Percentiles rank a stretch among this genome's conserved stretches.
These are phyloP conservation scores for Penicillium crustosum DNA, from an alignment of 2,329 filamentous ascomycete species.

Conservation along the genomic window DNA sequence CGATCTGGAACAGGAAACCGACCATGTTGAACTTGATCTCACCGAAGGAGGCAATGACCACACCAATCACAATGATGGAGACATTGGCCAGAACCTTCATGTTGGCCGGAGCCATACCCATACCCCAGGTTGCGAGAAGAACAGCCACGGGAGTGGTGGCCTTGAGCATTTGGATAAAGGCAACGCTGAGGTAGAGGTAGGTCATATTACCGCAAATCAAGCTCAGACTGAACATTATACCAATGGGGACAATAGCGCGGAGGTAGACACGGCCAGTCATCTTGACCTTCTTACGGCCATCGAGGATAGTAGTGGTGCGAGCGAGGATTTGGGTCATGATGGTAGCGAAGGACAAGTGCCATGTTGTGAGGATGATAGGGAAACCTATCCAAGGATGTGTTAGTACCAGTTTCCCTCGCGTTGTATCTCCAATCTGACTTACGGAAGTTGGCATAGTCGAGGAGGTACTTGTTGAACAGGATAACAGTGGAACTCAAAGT, in stretches of 20 bases:
- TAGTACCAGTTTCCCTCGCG: neutral
- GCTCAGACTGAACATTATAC: conserved; percentile 91
- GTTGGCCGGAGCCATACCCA: conserved; percentile 81
- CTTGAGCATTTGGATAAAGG: conserved; percentile 84
- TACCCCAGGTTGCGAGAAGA: conserved; percentile 81
- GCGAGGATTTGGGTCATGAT: conserved; percentile 92
- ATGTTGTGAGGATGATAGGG: conserved; percentile 78
- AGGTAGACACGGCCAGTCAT: conserved; percentile 95
- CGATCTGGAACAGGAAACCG: conserved; percentile 68
- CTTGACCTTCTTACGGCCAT: conserved; percentile 92
- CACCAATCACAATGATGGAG: conserved; percentile 89
- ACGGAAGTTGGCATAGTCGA: conserved; percentile 82
- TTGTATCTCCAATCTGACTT: conserved; percentile 39
- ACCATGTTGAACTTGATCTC: conserved; percentile 82
- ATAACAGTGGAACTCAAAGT: conserved; percentile 89
- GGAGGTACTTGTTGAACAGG: conserved; percentile 98
- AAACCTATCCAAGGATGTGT: conserved; percentile 39
- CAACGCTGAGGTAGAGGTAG: conserved; percentile 91
- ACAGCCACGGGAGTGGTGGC: conserved; percentile 94
- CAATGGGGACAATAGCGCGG: conserved; percentile 86
- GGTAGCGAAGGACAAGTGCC: conserved; percentile 90
- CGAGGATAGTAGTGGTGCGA: conserved; percentile 82
- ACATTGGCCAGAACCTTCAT: conserved; percentile 88
- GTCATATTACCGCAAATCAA: conserved; percentile 96
- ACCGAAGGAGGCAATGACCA: conserved; percentile 89